These are phyloP conservation scores for Capniomyces stellatus DNA, from an alignment of 371 early-diverging fungal genomes.

Conservation along the genomic window DNA sequence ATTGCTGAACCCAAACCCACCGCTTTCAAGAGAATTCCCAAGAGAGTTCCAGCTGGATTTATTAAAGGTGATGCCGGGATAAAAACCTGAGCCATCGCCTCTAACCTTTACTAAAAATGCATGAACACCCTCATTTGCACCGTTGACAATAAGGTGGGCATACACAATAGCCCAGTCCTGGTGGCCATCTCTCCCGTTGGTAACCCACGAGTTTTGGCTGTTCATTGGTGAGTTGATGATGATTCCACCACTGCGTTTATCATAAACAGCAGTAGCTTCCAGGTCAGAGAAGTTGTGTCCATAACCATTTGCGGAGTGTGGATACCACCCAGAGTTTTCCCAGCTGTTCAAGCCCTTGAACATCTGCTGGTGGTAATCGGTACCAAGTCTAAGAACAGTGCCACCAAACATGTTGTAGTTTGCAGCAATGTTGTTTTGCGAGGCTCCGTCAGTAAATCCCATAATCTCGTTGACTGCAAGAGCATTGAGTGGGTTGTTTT, in stretches of 20 bases:
- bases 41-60: conserved; percentile 28
- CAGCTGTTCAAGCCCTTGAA: conserved; percentile 35
- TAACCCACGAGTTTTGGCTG: conserved; percentile 58
- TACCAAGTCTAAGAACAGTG: conserved; percentile 48
- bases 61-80: conserved; percentile 33
- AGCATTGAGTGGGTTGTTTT: conserved; percentile 47
- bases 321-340: conserved; percentile 45
- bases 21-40: conserved; percentile 40
- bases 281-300: conserved; percentile 62
- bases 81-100: conserved; percentile 29
- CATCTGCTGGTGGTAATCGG: conserved; percentile 40
- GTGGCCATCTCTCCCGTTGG: conserved; percentile 34
- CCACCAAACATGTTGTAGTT: conserved; percentile 22
- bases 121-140: conserved; percentile 45
- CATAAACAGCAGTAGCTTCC: conserved; percentile 43
- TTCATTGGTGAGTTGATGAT: conserved; percentile 48
- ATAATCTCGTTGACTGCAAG: conserved; percentile 53
- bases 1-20: conserved; percentile 29
- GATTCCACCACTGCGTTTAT: conserved; percentile 36
- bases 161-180: conserved; percentile 49
- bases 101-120: conserved; percentile 45
- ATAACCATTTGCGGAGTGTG: conserved; percentile 48
- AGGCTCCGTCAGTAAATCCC: conserved; percentile 49
- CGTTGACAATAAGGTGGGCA: conserved; percentile 41
- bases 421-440: conserved; percentile 46